Evolutionary conservation across 192 early-diverging fungal species (phyloP).

Genomic region (Linnemannia elongata): DNA sequence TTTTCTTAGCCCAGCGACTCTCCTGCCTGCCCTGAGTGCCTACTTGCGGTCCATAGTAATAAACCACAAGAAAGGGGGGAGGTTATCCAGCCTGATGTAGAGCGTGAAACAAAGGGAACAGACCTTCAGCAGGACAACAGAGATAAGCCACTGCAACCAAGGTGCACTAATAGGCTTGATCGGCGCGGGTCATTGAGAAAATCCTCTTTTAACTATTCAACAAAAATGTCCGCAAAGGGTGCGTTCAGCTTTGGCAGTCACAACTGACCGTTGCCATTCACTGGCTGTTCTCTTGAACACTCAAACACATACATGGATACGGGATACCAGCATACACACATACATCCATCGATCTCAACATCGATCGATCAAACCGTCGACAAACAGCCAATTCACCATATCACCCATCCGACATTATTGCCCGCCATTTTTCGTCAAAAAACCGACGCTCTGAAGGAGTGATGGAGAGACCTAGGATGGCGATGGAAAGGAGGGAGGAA

Average conservation of each 20-base stretch:
- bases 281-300: not conserved
- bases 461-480: not conserved
- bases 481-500: not conserved
- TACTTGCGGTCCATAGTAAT: not conserved
- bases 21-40: not conserved
- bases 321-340: not conserved
- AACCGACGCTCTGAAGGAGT: not conserved
- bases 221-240: slow-evolving; percentile 55
- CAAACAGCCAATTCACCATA: not conserved
- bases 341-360: slow-evolving; percentile 16
- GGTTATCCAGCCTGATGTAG: not conserved
- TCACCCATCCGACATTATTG: not conserved
- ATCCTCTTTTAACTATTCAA: slow-evolving; percentile 48
- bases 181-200: slow-evolving; percentile 22
- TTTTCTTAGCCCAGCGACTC: not conserved
- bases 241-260: slow-evolving; percentile 36
- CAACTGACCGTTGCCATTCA: not conserved
- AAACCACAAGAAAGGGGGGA: not conserved
- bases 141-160: slow-evolving; percentile 20
- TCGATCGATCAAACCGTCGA: slow-evolving; percentile 12
- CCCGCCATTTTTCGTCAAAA: not conserved
- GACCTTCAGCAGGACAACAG: not conserved
- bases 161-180: slow-evolving; percentile 11
- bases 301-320: not conserved
- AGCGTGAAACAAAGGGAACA: not conserved